phyloP scores from a whole-genome alignment of 139 green algal species.

The Chlamydomonas eustigma region DNA sequence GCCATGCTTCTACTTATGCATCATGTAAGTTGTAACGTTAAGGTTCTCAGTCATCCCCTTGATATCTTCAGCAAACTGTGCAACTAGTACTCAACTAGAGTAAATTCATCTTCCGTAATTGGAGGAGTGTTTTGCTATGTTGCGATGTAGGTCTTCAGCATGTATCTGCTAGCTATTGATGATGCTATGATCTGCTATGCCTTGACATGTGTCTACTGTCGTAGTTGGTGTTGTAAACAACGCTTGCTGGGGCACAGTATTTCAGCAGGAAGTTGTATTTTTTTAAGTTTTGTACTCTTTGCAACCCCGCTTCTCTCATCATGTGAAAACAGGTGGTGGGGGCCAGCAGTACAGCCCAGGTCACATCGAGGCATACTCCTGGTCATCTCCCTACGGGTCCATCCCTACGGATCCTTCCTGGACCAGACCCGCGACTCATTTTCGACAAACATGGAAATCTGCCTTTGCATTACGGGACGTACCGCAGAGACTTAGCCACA shows the following conservation, averaged over 20 bases:
- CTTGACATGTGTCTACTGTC: background rate
- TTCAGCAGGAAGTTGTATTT: background rate
- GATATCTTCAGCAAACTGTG: no score
- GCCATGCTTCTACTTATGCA: background rate
- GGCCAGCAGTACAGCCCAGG: background rate
- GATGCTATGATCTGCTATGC: background rate
- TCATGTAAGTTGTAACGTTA: background rate
- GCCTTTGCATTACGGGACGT: background rate
- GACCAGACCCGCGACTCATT: background rate
- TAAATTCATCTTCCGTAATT: no score
- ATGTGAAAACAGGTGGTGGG: background rate
- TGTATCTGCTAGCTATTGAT: background rate
- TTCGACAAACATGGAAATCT: background rate
- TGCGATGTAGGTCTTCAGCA: no score
- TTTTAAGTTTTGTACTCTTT: background rate
- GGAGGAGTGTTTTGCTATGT: no score
- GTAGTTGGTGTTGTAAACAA: background rate
- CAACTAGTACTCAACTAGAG: no score
- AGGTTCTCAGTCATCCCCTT: no score
- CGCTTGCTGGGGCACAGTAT: no score
- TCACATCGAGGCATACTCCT: background rate
- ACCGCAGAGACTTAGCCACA: background rate
- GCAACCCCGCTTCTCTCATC: background rate
- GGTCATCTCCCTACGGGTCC: no score
- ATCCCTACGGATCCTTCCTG: no score